phyloP scores from a whole-genome alignment of 2,329 filamentous ascomycete species.

The Trichoderma sp. region DNA sequence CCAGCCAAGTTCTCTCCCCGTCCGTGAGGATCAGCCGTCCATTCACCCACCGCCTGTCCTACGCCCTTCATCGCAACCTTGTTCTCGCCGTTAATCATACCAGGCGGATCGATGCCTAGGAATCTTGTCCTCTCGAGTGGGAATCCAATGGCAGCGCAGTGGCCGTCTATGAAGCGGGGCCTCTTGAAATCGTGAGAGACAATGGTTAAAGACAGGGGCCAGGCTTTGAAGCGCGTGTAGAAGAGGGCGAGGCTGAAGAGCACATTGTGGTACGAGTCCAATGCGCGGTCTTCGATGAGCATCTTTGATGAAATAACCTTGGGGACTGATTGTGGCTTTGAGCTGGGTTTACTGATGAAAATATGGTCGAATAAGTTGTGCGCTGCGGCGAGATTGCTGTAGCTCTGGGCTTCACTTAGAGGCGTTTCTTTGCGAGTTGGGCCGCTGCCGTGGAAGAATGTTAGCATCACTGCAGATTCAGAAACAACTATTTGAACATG shows the following conservation, averaged over 20 bases:
- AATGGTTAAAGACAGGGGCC: conserved; percentile 62
- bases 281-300: conserved; percentile 67
- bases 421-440: conserved; percentile 60
- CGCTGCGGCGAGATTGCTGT: conserved; percentile 54
- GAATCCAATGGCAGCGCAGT: conserved; percentile 64
- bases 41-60: conserved; percentile 48
- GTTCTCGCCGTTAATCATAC: conserved; percentile 41
- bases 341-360: conserved; percentile 29
- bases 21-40: conserved; percentile 57
- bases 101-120: conserved; percentile 66
- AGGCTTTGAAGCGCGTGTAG: conserved; percentile 44
- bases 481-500: accelerated
- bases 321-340: not conserved
- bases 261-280: conserved; percentile 86
- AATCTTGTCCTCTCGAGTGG: conserved; percentile 50
- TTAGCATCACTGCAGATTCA: not conserved
- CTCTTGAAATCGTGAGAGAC: conserved; percentile 72
- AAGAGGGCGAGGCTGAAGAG: conserved; percentile 68
- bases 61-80: conserved; percentile 46
- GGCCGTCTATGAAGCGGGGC: conserved; percentile 61
- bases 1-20: conserved; percentile 45
- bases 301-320: conserved; percentile 38
- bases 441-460: conserved; percentile 47
- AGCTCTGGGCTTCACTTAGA: conserved; percentile 64
- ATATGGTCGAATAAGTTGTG: conserved; percentile 50